Base-by-base conservation (phyloP, 2,329 filamentous ascomycete species). In the Pseudopyricularia cyperi region DNA sequence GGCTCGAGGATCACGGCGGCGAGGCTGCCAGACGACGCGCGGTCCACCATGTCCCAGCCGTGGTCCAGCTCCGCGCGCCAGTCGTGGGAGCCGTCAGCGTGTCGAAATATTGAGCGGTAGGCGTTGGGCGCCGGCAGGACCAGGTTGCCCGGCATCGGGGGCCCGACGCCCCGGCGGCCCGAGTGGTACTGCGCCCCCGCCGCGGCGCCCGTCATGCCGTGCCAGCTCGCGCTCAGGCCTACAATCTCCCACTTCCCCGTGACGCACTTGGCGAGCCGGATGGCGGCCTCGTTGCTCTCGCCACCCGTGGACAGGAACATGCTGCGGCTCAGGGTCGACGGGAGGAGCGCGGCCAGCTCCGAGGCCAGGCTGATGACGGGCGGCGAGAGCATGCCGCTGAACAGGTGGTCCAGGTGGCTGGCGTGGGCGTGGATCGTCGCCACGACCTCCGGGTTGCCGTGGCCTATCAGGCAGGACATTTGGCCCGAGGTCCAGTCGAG, bases 181-280 rank as follows among this genome's bases (percentile, higher is more conserved):
- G 71, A 68, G 44, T 73, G 71, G 59, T 79, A 82, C 2, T 75
- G 75, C 0, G 78, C 75, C 0, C 70, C 69, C 0, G 70, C 65
- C 0, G 79, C 69, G 3, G 68, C 75, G 4, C 68, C 68, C 0
- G 79, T 83, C 54, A 83, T 66, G 22, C 81, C 80, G 62, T 84
- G 80, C 63, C 75, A 85, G 53, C 74, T 77, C 0, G 73, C 73
- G 1, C 70, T 70, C 51, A 84, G 67, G 0, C 70, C 80, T 3
- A 85, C 76, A 51, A 85, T 73, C 61, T 84, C 80, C 56, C 79
- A 83, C 39, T 77, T 81, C 2, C 79, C 78, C 0, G 80, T 84
- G 57, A 75, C 77, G 30, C 70, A 64, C 61, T 84, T 84, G 3
- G 80, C 80, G 58, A 85, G 71, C 52, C 79, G 77, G 55, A 83